Percentiles rank a stretch among this genome's conserved stretches.
Evolutionary conservation across 1,284 basidiomycete species (phyloP).

Genomic region (Moniliophthora roreri): DNA sequence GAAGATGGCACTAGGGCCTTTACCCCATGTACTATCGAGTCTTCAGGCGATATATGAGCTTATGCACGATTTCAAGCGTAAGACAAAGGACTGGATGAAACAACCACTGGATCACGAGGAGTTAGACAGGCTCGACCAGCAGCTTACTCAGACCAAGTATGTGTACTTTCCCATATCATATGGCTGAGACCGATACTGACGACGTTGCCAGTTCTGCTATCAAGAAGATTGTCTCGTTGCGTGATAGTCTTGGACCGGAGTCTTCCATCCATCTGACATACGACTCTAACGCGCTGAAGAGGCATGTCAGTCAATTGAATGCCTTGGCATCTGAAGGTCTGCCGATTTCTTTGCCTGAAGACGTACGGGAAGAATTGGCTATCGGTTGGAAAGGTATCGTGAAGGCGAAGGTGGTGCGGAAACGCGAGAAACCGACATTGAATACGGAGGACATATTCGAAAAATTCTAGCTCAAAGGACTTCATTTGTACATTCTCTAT

Average conservation of each 20-base stretch:
- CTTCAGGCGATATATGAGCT: conserved; percentile 36
- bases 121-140: conserved; percentile 31
- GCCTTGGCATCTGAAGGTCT: conserved; percentile 5
- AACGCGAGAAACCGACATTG: conserved; percentile 7
- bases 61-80: conserved; percentile 29
- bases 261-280: conserved; percentile 7
- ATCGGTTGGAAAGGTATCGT: conserved; percentile 11
- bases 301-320: conserved; percentile 1
- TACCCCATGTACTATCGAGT: conserved; percentile 48
- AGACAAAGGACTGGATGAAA: conserved; percentile 31
- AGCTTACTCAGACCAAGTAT: conserved; percentile 30
- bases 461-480: background rate
- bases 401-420: background rate
- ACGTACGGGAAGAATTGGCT: conserved; percentile 8
- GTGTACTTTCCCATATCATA: conserved; percentile 6
- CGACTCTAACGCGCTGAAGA: background rate
- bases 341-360: background rate
- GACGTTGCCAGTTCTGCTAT: background rate
- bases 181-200: background rate
- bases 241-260: conserved; percentile 1
- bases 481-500: too few relatives aligned
- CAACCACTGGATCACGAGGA: conserved; percentile 25
- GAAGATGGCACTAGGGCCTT: conserved; percentile 44
- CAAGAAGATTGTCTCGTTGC: conserved; percentile 7
- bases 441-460: conserved; percentile 10